phyloP scores from a whole-genome alignment of 495 filamentous ascomycete genomes.

The Entonaema liquescens region DNA sequence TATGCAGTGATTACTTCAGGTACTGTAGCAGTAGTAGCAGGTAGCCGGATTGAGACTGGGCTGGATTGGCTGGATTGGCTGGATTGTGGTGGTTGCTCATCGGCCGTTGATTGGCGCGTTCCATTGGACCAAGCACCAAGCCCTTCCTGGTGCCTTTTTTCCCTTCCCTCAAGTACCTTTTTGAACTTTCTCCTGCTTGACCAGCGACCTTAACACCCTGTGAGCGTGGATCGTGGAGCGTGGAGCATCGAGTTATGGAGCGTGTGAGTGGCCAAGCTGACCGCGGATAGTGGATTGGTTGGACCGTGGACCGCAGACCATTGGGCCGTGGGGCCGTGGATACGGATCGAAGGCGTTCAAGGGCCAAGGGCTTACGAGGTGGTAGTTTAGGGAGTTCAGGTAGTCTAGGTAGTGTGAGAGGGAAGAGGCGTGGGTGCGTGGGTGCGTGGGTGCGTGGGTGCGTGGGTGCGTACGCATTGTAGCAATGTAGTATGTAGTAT shows the following conservation, averaged over 20 bases:
- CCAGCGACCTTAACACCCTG: conserved; percentile 12
- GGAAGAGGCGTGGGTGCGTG: conserved; percentile 34
- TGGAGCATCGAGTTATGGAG: not conserved
- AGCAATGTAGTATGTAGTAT: conserved; percentile 16
- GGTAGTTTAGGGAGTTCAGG: conserved; percentile 11
- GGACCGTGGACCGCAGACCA: conserved; percentile 29
- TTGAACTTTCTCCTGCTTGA: not conserved
- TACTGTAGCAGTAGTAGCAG: conserved; percentile 28
- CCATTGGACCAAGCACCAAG: conserved; percentile 22
- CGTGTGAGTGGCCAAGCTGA: conserved; percentile 41
- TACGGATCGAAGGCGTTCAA: conserved; percentile 25
- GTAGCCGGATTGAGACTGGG: conserved; percentile 45
- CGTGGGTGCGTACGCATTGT: conserved; percentile 32
- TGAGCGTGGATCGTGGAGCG: conserved; percentile 1
- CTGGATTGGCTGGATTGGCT: conserved; percentile 40
- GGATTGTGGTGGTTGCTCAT: conserved; percentile 26
- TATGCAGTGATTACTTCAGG: conserved; percentile 29
- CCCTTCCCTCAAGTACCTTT: not conserved
- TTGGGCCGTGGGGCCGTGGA: conserved; percentile 37
- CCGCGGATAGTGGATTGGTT: conserved; percentile 22
- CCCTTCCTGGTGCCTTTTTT: not conserved
- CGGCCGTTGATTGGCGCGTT: conserved; percentile 32
- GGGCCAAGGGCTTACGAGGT: conserved; percentile 29
- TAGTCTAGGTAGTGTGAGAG: conserved; percentile 7
- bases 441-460: too few relatives aligned